Evolutionary conservation across 2,329 filamentous ascomycete genomes (phyloP).

Genomic region (Aspergillus versicolor): DNA sequence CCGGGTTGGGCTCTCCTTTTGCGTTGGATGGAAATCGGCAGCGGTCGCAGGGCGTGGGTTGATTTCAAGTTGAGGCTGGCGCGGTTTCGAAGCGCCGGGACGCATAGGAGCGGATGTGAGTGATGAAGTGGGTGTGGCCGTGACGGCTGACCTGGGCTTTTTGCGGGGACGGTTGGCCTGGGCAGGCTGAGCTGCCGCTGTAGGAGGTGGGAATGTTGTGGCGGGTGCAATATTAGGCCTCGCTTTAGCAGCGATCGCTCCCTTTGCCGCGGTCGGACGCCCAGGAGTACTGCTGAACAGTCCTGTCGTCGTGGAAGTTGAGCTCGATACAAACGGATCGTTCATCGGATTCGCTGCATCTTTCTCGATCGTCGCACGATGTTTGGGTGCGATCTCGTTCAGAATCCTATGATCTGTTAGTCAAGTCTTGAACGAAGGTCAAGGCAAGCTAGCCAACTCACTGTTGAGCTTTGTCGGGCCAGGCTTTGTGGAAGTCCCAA

Average conservation of each 20-base stretch:
- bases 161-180: slow-evolving; percentile 39
- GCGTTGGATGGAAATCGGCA: slow-evolving; percentile 48
- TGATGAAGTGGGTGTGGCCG: slow-evolving; percentile 37
- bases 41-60: slow-evolving; percentile 41
- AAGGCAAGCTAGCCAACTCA: slow-evolving; percentile 46
- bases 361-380: slow-evolving; percentile 76
- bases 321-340: slow-evolving; percentile 17
- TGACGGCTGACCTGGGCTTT: slow-evolving; percentile 32
- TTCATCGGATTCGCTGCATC: slow-evolving; percentile 69
- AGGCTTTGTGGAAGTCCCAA: slow-evolving; percentile 77
- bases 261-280: slow-evolving; percentile 67
- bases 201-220: slow-evolving; percentile 50
- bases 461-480: slow-evolving; percentile 73
- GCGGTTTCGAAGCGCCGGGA: slow-evolving; percentile 36
- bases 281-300: slow-evolving; percentile 20
- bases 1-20: slow-evolving; percentile 29
- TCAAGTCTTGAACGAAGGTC: slow-evolving; percentile 17
- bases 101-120: slow-evolving; percentile 62
- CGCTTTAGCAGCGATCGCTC: slow-evolving; percentile 82
- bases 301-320: slow-evolving; percentile 19
- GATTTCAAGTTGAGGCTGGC: slow-evolving; percentile 33
- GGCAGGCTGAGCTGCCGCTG: slow-evolving; percentile 58
- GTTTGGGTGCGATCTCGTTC: slow-evolving; percentile 72
- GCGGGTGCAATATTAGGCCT: slow-evolving; percentile 50
- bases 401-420: slow-evolving; percentile 62